Base-by-base conservation (phyloP, 805 yeast species). In the Barnettozyma populi region DNA sequence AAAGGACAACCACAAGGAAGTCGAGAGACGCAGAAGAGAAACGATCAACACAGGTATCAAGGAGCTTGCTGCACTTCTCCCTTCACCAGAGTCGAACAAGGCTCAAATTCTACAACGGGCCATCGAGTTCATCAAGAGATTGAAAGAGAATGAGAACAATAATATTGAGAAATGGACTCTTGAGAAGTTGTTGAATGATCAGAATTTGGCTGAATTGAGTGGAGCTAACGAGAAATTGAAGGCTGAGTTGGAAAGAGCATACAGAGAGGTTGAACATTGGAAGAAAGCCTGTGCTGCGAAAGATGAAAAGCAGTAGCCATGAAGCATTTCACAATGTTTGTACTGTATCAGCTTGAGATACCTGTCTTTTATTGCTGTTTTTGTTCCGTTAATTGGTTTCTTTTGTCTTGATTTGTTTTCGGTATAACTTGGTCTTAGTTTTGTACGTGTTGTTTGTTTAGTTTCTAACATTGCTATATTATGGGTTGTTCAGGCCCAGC, bases 111-210 rank as follows among this genome's bases (percentile, higher is more conserved):
- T 94, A 56, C 82, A 81, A 60, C 77, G 92, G 50, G 96, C 96
- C 4, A 92, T 88, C 31, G 97, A 90, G 62, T 89, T 86, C 62
- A 94, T 94, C 64, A 82, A 84, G 66, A 79, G 90, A 67, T 76
- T 94, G 63, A 87, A 90, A 68, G 96, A 88, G 59, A 88, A 87
- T 59, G 97, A 90, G 67, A 83, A 80, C 66, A 82, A 85, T 59
- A 86, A 87, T 63, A 84, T 89, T 59, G 97, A 92, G 68, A 92
- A 94, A 71, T 88, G 95, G 88, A 90, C 97, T 6, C 74, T 92
- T 61, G 97, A 92, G 67, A 92, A 92, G 70, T 75, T 94, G 52
- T 75, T 90, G 53, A 84, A 92, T 34, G 97, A 90, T 65, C 98
- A 92, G 69, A 90, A 92, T 11, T 84, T 90, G 45, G 79, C 85